Evolutionary conservation across 2,329 filamentous ascomycete species (phyloP).

Genomic region (Cytospora piceicola): DNA sequence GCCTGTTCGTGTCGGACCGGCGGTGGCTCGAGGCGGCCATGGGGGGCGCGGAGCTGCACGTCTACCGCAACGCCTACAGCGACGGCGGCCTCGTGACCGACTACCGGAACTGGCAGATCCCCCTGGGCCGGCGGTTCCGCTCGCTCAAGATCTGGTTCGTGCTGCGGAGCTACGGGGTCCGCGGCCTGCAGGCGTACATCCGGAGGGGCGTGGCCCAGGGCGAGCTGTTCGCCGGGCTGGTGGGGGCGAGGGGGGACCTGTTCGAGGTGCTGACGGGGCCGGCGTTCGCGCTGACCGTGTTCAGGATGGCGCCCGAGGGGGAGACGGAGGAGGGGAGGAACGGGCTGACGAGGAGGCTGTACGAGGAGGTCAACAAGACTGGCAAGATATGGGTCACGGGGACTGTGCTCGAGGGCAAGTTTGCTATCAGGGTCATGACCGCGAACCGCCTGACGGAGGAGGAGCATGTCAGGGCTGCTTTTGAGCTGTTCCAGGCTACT

Average conservation of each 20-base stretch:
- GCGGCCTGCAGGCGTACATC: conserved; percentile 75
- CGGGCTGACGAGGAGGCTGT: conserved; percentile 71
- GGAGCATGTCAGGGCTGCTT: conserved; percentile 72
- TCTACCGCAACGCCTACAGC: conserved; percentile 71
- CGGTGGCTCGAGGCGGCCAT: conserved; percentile 78
- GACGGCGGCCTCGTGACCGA: conserved; percentile 87
- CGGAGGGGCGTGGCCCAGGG: conserved; percentile 69
- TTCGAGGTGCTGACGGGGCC: conserved; percentile 78
- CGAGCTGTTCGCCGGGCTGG: conserved; percentile 67
- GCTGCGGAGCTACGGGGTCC: conserved; percentile 73
- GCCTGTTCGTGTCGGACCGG: conserved; percentile 77
- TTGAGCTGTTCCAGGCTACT: conserved; percentile 70
- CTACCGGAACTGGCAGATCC: conserved; percentile 97
- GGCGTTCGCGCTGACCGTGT: conserved; percentile 77
- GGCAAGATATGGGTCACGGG: conserved; percentile 83
- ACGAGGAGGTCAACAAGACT: conserved; percentile 71
- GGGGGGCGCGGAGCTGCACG: conserved; percentile 70
- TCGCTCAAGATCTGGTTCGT: conserved; percentile 96
- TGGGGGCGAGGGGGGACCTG: conserved; percentile 65
- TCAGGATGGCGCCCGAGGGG: conserved; percentile 60
- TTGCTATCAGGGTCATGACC: conserved; percentile 82
- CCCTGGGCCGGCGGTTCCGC: conserved; percentile 85
- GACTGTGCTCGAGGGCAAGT: conserved; percentile 71
- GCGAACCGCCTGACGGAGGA: conserved; percentile 71
- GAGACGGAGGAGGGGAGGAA: conserved; percentile 60